phyloP scores from a whole-genome alignment of 2,329 filamentous ascomycete genomes.

The Trichoderma sp. region DNA sequence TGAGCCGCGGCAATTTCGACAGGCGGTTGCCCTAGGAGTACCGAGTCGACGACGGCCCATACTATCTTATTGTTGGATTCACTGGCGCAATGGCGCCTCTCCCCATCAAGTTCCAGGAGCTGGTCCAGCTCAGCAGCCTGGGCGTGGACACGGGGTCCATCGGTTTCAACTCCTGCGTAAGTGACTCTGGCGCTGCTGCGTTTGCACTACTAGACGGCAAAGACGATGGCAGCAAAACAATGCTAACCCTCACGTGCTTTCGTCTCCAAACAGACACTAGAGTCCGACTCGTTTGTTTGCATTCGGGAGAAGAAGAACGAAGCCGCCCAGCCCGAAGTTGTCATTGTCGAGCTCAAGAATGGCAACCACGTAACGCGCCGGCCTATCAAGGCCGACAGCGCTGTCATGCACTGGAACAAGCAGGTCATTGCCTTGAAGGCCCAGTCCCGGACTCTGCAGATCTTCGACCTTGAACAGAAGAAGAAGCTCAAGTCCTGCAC shows the following conservation, averaged over 20 bases:
- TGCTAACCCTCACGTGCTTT: not conserved
- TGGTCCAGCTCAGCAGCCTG: constrained; percentile 62
- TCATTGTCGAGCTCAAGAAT: constrained; percentile 98
- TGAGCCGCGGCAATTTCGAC: constrained; percentile 28
- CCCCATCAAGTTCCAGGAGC: constrained; percentile 91
- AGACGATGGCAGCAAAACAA: not conserved
- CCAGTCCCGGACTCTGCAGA: constrained; percentile 89
- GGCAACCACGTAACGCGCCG: constrained; percentile 91
- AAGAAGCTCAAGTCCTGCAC: constrained; percentile 94
- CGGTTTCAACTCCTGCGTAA: constrained; percentile 77
- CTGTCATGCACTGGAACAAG: constrained; percentile 97
- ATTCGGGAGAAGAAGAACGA: constrained; percentile 91
- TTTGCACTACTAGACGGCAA: no score
- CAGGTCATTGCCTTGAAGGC: constrained; percentile 97
- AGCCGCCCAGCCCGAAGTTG: constrained; percentile 81
- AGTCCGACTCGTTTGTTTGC: constrained; percentile 96
- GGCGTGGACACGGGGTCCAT: constrained; percentile 53
- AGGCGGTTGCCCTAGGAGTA: constrained; percentile 22
- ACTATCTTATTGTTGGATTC: constrained; percentile 24
- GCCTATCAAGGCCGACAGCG: constrained; percentile 98
- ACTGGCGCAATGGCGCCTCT: constrained; percentile 60
- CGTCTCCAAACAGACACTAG: constrained; percentile 70
- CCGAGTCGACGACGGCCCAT: constrained; percentile 20
- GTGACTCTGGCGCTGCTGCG: no score
- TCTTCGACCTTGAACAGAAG: constrained; percentile 92